Evolutionary conservation across 2,329 filamentous ascomycete species (phyloP), one percentile per base, ranked within the genome.

Genomic region (Ceratocystis ficicola): DNA sequence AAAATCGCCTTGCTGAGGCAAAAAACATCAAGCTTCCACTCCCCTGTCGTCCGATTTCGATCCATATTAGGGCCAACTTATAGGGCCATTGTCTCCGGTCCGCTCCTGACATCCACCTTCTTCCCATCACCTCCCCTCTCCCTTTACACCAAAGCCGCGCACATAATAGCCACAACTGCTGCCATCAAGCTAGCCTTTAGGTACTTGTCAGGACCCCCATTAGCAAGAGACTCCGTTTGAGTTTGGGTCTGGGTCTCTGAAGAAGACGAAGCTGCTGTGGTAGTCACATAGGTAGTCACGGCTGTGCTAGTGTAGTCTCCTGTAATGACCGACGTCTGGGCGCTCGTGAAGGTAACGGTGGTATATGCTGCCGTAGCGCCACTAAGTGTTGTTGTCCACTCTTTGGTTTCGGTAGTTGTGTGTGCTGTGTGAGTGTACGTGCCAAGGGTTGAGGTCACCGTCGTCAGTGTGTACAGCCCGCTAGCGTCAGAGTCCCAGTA

Each of bases 311-410:
- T 68, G 17, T 63, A 68, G 28, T 36, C 61, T 25, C 66, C 55
- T 2, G 62, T 46, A 22, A 68, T 48, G 5, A 66, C 55, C 32
- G 62, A 63, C 6, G 44, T 55, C 7, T 59, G 41, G 22, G 62
- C 50, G 55, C 64, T 64, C 5, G 67, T 68, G 32, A 62, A 68
- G 2, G 64, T 68, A n/a, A 66, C 52, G 2, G 67, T 66, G 1
- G 65, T 68, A 17, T 66, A 66, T n/a, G 67, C 60, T 20, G 57
- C 67, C 30, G 50, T 63, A 17, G 52, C 62, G 20, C 64, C 62
- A n/a, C 60, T 65, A 20, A 68, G 60, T 20, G 66, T 68, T 22
- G 66, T 68, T 7, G 66, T 68, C 67, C 50, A 66, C 6, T 46
- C 65, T n/a, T 57, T 62, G 44, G 30, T 44, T 2, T 41, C 48